Evolutionary conservation across 441 rosid genomes (phyloP).

Genomic region (Gossypium lobatum): DNA sequence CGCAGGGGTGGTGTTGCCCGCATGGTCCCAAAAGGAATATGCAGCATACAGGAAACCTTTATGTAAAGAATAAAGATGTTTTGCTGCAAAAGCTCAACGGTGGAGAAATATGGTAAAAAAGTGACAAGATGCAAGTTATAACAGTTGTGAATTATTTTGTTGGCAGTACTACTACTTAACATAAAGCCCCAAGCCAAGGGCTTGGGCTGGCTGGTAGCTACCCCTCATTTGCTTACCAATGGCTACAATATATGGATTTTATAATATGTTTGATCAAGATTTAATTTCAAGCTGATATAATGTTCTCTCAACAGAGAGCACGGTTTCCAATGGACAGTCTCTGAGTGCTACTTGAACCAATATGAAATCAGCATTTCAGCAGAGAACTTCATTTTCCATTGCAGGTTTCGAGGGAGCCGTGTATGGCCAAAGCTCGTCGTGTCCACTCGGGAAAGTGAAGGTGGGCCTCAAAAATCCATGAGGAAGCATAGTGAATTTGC

Average conservation of each 20-base stretch:
- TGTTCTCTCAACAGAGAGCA: neutral
- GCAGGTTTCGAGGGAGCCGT: neutral
- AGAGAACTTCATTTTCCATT: neutral
- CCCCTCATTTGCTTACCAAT: neutral
- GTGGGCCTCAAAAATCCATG: neutral
- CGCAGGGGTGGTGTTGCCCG: neutral
- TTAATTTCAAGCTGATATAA: neutral
- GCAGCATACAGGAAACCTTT: conserved; percentile 14
- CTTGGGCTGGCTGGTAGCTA: neutral
- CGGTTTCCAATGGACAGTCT: conserved; percentile 8
- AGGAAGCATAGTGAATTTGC: neutral
- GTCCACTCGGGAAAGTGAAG: conserved; percentile 5
- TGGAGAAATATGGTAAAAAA: neutral
- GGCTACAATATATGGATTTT: neutral
- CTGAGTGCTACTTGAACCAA: conserved; percentile 7
- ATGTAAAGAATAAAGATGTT: conserved; percentile 1
- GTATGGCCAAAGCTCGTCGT: conserved; percentile 2
- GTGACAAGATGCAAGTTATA: neutral
- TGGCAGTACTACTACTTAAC: neutral
- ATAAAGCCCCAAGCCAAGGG: neutral
- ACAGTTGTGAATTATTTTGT: conserved; percentile 1
- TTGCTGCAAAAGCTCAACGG: neutral
- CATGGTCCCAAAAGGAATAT: conserved; percentile 22
- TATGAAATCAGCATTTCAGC: neutral
- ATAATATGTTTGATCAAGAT: neutral